Percentiles rank a stretch among this genome's conserved stretches.
Evolutionary conservation across 805 yeast genomes (phyloP).

Genomic region (Barnettozyma pratensis): DNA sequence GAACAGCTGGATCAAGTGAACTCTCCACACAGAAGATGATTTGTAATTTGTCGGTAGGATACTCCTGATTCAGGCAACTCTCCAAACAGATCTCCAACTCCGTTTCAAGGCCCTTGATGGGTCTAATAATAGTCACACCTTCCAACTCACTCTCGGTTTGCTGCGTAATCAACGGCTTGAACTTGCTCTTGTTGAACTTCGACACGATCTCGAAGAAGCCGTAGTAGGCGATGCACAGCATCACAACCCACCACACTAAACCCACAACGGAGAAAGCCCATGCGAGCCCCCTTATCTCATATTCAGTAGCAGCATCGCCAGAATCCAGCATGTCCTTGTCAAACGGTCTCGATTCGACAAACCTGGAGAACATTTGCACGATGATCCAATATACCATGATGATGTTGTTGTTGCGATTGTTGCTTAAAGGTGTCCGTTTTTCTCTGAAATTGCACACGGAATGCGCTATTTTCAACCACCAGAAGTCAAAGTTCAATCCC

Average conservation of each 20-base stretch:
- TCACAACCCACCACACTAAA: conserved; percentile 23
- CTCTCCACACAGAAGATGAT: conserved; percentile 73
- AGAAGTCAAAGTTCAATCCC: too few relatives aligned
- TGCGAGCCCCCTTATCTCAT: not conserved
- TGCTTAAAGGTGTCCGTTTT: not conserved
- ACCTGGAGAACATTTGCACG: not conserved
- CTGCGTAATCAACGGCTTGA: conserved; percentile 3
- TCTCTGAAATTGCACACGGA: not conserved
- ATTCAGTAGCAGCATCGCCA: not conserved
- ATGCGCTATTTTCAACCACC: not conserved
- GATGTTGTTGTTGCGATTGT: not conserved
- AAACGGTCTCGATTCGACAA: not conserved
- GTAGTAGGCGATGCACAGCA: conserved; percentile 15
- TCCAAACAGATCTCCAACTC: conserved; percentile 65
- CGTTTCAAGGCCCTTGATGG: conserved; percentile 80
- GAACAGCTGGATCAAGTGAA: conserved; percentile 57
- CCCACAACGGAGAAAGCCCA: conserved; percentile 14
- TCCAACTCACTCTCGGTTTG: conserved; percentile 35
- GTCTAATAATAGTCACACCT: conserved; percentile 75
- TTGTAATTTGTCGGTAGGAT: conserved; percentile 57
- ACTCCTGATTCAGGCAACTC: conserved; percentile 62
- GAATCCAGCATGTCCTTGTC: not conserved
- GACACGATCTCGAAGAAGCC: conserved; percentile 22
- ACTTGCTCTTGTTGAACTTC: conserved; percentile 17
- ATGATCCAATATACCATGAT: conserved; percentile 1